These are phyloP conservation scores for Metroxylon sagu DNA, from an alignment of 176 grass and related monocot genomes.

Conservation along the genomic window DNA sequence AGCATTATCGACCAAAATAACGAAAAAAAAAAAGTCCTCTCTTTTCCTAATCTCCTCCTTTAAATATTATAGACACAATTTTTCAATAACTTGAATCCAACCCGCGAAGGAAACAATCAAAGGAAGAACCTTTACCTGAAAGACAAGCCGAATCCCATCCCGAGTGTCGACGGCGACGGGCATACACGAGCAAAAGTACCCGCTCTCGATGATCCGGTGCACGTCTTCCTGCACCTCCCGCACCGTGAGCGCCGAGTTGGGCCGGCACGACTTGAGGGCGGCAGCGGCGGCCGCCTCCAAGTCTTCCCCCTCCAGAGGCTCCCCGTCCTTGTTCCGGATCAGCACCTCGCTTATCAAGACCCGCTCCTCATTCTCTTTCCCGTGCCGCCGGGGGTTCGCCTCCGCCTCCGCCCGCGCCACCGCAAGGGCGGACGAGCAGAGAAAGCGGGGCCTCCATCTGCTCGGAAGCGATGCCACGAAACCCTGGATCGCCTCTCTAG, in stretches of 20 bases:
- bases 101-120: no score
- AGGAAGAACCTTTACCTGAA: conserved; percentile 40
- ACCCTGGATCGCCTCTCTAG: conserved; percentile 6
- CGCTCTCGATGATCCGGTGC: conserved; percentile 76
- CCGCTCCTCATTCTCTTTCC: conserved; percentile 49
- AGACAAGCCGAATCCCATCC: conserved; percentile 83
- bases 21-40: no score
- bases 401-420: conserved; percentile 7
- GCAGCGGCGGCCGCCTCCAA: conserved; percentile 52
- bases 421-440: not conserved
- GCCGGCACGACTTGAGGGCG: conserved; percentile 62
- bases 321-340: conserved; percentile 75
- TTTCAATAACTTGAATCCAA: no score
- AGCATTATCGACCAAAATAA: no score
- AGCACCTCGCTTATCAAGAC: conserved; percentile 85
- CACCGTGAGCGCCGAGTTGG: conserved; percentile 83
- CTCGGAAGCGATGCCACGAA: conserved; percentile 3
- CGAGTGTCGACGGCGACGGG: conserved; percentile 89
- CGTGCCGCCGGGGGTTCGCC: conserved; percentile 33
- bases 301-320: conserved; percentile 60
- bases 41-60: no score
- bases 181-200: conserved; percentile 70
- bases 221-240: conserved; percentile 94
- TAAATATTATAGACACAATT: no score
- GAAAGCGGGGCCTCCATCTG: not conserved